Evolutionary conservation across 2,329 filamentous ascomycete genomes (phyloP).

Genomic region (Botrytis medusae): DNA sequence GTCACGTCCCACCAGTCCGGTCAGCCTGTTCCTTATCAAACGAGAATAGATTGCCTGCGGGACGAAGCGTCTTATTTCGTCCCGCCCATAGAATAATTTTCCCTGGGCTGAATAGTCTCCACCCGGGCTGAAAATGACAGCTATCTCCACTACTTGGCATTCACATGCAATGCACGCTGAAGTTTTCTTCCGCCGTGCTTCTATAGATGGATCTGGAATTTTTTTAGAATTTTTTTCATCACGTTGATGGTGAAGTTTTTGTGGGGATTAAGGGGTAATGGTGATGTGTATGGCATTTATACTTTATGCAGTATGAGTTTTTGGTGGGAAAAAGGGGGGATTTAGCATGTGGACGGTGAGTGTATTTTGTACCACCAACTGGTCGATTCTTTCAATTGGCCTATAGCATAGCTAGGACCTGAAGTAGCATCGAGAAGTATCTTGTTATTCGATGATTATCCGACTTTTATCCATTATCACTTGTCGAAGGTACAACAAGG

Average conservation of each 20-base stretch:
- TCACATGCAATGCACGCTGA: conserved; percentile 10
- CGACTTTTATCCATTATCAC: neutral
- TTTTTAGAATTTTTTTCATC: neutral
- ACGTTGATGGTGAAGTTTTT: neutral
- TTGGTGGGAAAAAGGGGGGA: neutral
- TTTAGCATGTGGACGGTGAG: neutral
- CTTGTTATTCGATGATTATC: neutral
- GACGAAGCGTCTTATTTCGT: neutral
- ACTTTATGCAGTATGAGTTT: neutral
- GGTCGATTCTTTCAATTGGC: neutral
- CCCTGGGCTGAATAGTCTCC: conserved; percentile 1
- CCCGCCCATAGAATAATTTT: neutral
- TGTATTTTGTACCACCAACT: neutral
- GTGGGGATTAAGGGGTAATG: neutral
- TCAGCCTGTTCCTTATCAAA: neutral
- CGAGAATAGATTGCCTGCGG: neutral
- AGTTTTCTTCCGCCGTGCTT: conserved; percentile 8
- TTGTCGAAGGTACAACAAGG: neutral
- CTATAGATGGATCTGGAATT: neutral
- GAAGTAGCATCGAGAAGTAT: neutral
- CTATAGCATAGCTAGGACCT: neutral
- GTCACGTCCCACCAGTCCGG: conserved; percentile 7
- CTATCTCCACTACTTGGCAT: neutral
- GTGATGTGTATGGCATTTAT: conserved; percentile 2
- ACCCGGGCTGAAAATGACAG: neutral